Evolutionary conservation across 2,329 filamentous ascomycete species (phyloP).

Genomic region (Colletotrichum echinochloae): DNA sequence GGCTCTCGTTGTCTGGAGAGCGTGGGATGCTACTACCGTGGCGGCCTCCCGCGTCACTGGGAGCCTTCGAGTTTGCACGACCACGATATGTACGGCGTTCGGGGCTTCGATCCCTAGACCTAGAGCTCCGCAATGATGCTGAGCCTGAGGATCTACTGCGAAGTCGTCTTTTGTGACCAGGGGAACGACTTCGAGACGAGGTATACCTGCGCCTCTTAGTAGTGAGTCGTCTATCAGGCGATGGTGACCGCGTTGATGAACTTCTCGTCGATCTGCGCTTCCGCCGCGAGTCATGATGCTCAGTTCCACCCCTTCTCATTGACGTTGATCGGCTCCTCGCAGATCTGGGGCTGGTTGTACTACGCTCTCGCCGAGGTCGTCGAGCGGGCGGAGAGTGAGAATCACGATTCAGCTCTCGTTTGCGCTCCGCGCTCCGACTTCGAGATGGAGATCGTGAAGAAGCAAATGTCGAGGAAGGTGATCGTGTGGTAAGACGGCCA

Average conservation of each 20-base stretch:
- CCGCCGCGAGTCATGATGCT: conserved; percentile 41
- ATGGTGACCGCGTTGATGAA: conserved; percentile 51
- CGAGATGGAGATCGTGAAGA: conserved; percentile 52
- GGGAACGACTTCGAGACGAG: conserved; percentile 61
- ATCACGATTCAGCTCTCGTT: conserved; percentile 46
- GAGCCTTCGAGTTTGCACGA: conserved; percentile 34
- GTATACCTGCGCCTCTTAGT: conserved; percentile 65
- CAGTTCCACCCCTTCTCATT: conserved; percentile 46
- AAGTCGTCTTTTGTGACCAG: conserved; percentile 51
- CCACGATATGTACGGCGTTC: conserved; percentile 44
- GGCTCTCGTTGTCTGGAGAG: not conserved
- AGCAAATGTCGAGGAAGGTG: conserved; percentile 49
- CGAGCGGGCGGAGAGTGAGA: conserved; percentile 51
- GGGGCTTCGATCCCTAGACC: conserved; percentile 52
- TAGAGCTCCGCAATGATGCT: conserved; percentile 54
- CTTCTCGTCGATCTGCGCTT: conserved; percentile 43
- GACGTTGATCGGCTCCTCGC: conserved; percentile 57
- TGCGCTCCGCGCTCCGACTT: conserved; percentile 47
- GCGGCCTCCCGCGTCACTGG: not conserved
- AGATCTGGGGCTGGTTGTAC: conserved; percentile 47
- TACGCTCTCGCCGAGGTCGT: conserved; percentile 48
- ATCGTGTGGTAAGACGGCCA: conserved; percentile 51
- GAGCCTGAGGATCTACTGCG: conserved; percentile 50
- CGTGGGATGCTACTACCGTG: conserved; percentile 4
- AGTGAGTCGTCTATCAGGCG: conserved; percentile 53